phyloP scores from a whole-genome alignment of 495 filamentous ascomycete species.

The Tetracladium setigerum region DNA sequence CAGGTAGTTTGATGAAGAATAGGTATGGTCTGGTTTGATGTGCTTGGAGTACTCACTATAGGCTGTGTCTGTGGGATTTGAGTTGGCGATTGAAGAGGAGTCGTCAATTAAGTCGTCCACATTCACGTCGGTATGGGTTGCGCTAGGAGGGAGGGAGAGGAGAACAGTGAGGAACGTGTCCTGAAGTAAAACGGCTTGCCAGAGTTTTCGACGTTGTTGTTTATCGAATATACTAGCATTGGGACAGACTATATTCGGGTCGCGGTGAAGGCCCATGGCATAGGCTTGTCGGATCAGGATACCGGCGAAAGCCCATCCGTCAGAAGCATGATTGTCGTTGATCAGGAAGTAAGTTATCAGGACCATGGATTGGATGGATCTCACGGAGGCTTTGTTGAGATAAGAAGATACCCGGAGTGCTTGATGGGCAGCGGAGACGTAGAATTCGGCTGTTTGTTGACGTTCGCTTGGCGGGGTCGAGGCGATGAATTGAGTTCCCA shows the following conservation, averaged over 20 bases:
- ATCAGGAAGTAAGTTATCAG: constrained; percentile 68
- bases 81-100: constrained; percentile 34
- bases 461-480: constrained; percentile 45
- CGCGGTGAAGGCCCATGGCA: constrained; percentile 67
- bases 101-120: constrained; percentile 56
- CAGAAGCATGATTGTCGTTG: constrained; percentile 69
- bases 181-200: constrained; percentile 68
- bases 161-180: constrained; percentile 74
- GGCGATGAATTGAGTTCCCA: constrained; percentile 65
- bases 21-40: too few species aligned
- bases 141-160: constrained; percentile 58
- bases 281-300: constrained; percentile 64
- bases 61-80: constrained; percentile 50
- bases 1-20: too few species aligned
- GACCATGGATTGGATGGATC: constrained; percentile 68
- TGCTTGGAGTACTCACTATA: constrained; percentile 28
- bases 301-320: constrained; percentile 69
- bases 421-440: constrained; percentile 65
- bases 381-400: constrained; percentile 54
- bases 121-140: constrained; percentile 64
- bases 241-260: constrained; percentile 60
- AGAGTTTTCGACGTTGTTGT: constrained; percentile 62
- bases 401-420: constrained; percentile 60
- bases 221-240: constrained; percentile 54
- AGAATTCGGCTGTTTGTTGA: constrained; percentile 67